Percentiles rank a stretch among this genome's conserved stretches.
Evolutionary conservation across 495 filamentous ascomycete genomes (phyloP).

Genomic region (Oidiodendron maius): DNA sequence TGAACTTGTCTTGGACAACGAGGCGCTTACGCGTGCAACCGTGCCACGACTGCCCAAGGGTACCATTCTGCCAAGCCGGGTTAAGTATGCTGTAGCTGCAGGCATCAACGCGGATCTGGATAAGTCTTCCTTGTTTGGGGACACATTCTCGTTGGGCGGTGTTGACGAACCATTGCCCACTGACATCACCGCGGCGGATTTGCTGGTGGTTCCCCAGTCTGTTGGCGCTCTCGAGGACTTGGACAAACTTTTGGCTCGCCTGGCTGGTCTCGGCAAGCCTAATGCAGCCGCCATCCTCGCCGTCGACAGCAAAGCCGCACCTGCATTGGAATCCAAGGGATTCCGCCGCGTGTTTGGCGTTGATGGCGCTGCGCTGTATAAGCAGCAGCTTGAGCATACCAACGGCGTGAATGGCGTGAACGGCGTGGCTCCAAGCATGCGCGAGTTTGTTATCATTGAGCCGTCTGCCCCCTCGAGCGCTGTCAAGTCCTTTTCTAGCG

Average conservation of each 20-base stretch:
- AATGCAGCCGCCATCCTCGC: neutral
- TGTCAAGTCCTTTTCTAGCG: neutral
- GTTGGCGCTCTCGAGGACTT: neutral
- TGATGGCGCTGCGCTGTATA: neutral
- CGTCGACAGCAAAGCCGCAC: neutral
- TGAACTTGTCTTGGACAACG: neutral
- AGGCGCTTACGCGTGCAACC: neutral
- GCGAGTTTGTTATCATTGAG: neutral
- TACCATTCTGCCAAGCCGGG: neutral
- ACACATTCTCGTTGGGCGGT: neutral
- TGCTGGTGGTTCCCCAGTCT: neutral
- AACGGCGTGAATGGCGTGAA: neutral
- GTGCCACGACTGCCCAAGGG: neutral
- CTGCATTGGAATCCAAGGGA: neutral
- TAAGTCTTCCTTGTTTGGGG: too few species aligned
- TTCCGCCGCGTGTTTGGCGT: neutral
- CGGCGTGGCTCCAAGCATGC: too few species aligned
- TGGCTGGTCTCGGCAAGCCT: neutral
- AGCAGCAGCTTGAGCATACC: neutral
- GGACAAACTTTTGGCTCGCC: neutral
- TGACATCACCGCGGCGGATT: neutral
- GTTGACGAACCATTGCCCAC: neutral
- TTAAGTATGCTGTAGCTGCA: neutral
- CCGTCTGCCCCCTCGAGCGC: neutral
- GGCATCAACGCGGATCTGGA: neutral